Conservation (phyloP, 2,329 filamentous ascomycete species). For the Fusarium tricinctum region DNA sequence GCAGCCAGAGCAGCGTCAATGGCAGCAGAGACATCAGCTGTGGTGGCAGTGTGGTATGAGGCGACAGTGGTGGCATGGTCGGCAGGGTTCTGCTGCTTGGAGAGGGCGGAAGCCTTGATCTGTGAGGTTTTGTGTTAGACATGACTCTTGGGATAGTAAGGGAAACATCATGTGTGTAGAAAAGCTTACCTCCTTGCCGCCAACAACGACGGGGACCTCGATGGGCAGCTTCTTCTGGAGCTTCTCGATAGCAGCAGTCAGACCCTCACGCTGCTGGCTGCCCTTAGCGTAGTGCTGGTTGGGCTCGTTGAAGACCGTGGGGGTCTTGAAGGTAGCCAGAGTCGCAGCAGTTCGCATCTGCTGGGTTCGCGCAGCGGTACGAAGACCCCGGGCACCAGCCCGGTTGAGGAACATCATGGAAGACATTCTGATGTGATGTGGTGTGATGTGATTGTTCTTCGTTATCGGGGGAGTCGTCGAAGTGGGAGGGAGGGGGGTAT, state of each 20-base stretch:
- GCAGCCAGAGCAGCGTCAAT: constrained; percentile 90
- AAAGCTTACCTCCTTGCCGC: constrained; percentile 78
- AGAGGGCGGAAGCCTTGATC: constrained; percentile 76
- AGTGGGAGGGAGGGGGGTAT: constrained; percentile 39
- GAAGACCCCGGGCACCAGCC: constrained; percentile 52
- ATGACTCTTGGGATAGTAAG: not conserved
- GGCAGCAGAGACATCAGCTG: constrained; percentile 80
- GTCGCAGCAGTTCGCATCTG: constrained; percentile 62
- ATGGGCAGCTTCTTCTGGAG: constrained; percentile 78
- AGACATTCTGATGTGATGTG: constrained; percentile 50
- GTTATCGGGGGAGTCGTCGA: constrained; percentile 34
- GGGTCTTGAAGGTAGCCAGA: constrained; percentile 88
- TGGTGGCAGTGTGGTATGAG: constrained; percentile 85
- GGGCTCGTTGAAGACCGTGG: constrained; percentile 91
- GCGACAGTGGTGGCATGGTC: constrained; percentile 83
- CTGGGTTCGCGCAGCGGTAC: constrained; percentile 50
- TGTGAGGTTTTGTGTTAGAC: constrained; percentile 52
- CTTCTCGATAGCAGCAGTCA: constrained; percentile 79
- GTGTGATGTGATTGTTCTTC: constrained; percentile 16
- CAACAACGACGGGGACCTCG: constrained; percentile 85
- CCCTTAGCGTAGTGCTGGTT: constrained; percentile 93
- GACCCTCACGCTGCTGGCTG: constrained; percentile 81
- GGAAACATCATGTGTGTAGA: not conserved
- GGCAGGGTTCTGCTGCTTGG: constrained; percentile 84
- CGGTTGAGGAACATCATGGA: constrained; percentile 53